These are phyloP conservation scores for Cenococcum geophilum DNA, from an alignment of 495 filamentous ascomycete species.

Conservation along the genomic window DNA sequence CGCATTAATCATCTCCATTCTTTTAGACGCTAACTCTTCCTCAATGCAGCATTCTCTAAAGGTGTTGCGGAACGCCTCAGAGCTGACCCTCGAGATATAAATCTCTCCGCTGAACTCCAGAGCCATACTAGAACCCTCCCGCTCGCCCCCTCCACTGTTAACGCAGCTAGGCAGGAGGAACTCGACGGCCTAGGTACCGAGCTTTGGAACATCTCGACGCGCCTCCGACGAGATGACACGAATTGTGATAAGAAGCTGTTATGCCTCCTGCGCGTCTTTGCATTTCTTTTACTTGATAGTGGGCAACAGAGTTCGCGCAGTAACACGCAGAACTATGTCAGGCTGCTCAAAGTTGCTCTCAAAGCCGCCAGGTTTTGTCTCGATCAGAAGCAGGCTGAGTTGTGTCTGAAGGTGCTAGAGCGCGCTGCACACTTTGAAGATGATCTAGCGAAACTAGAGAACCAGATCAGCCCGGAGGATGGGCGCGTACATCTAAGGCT, in stretches of 20 bases:
- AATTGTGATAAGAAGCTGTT: slow-evolving; percentile 11
- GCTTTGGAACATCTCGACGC: slow-evolving; percentile 65
- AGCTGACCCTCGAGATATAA: slow-evolving; percentile 12
- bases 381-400: slow-evolving; percentile 48
- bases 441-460: slow-evolving; percentile 43
- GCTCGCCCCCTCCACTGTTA: slow-evolving; percentile 16
- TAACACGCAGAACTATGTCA: slow-evolving; percentile 34
- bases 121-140: slow-evolving; percentile 26
- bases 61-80: slow-evolving; percentile 10
- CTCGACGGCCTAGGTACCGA: slow-evolving; percentile 50
- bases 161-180: slow-evolving; percentile 37
- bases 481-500: slow-evolving; percentile 36
- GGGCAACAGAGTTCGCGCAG: slow-evolving; percentile 39
- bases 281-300: slow-evolving; percentile 62
- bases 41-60: slow-evolving; percentile 22
- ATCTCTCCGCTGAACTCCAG: slow-evolving; percentile 26
- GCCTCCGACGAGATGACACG: slow-evolving; percentile 37
- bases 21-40: neutral
- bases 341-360: slow-evolving; percentile 60
- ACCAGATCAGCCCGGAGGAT: slow-evolving; percentile 35
- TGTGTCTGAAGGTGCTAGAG: slow-evolving; percentile 55
- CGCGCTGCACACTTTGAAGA: slow-evolving; percentile 59
- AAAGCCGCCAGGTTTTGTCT: slow-evolving; percentile 61
- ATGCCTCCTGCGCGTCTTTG: slow-evolving; percentile 54
- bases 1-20: neutral